Percentiles rank a stretch among this genome's conserved stretches.
phyloP scores from a whole-genome alignment of 345 rosid genomes.

The Kernera saxatilis region DNA sequence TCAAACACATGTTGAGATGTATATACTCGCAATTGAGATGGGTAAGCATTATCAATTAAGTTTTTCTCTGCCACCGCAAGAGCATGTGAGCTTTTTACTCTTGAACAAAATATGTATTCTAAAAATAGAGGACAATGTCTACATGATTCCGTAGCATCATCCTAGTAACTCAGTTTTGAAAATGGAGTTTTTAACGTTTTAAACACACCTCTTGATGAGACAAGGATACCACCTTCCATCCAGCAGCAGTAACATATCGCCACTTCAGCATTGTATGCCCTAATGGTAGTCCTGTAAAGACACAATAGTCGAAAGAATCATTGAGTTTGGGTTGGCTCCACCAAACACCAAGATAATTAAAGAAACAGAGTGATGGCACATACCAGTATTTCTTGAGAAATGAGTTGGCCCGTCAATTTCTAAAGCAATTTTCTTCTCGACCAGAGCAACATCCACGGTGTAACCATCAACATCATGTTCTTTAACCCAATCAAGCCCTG shows the following conservation, averaged over 20 bases:
- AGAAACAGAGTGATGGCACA: slow-evolving; percentile 17
- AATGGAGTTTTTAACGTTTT: neutral
- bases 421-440: slow-evolving; percentile 75
- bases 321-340: neutral
- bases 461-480: slow-evolving; percentile 71
- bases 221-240: slow-evolving; percentile 80
- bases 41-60: neutral
- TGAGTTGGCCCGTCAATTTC: slow-evolving; percentile 96
- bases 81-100: neutral
- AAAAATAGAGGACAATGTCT: neutral
- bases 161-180: neutral
- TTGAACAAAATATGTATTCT: neutral
- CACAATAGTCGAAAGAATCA: neutral
- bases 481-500: slow-evolving; percentile 85
- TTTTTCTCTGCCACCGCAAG: neutral
- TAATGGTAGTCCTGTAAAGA: slow-evolving; percentile 62
- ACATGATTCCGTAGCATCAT: neutral
- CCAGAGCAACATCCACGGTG: slow-evolving; percentile 71
- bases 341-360: neutral
- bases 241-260: slow-evolving; percentile 68
- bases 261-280: slow-evolving; percentile 85
- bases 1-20: slow-evolving; percentile 12
- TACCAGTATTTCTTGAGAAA: slow-evolving; percentile 85
- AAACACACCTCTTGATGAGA: slow-evolving; percentile 70
- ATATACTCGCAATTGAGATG: neutral